Base-by-base conservation (phyloP, 2,329 filamentous ascomycete species). In the Cadophora sp. region DNA sequence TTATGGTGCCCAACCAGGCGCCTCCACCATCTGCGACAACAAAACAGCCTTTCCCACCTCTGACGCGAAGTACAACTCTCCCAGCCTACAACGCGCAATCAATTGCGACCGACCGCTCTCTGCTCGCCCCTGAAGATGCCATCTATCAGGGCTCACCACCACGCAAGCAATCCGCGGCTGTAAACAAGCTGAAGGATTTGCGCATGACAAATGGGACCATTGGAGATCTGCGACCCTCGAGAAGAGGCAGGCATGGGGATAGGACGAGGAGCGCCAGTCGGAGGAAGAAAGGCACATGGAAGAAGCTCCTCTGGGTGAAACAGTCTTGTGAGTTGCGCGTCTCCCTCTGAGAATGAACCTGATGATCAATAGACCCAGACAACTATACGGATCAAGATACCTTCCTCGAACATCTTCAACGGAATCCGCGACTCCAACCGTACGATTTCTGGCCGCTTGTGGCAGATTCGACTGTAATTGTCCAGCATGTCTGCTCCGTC, bases 361-460 rank as follows among this genome's bases (percentile, higher is more conserved):
- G 61, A 77, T 71, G 27, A 56, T 48, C n/a, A 30, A n/a, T 59
- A 94, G 93, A 96, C 77, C 94, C 96, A n/a, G 96, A 99, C 79
- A 99, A 99, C 79, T 98, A 98, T 78, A 98, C 96, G 48, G 96
- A 99, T 78, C 94, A 96, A 77, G 92, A 93, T 68, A 98, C 96
- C 1, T 99, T 99, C 75, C 89, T 99, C 72, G 95, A 97, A 77
- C 94, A 97, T 74, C 87, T 99, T 20, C 95, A 99, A 79, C 89
- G 94, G 58, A 99, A 99, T 78, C 95, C 95, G 4, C 90, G 94
- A 48, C 86, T 98, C 62, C 91, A 96, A 72, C 95, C 95, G 0
- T 99, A 99, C 79, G 94, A 98, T 76, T 99, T 99, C 80, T 99
- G 96, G 95, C 93, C 94, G 9, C 85, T 99, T 41, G 94, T 98